Conservation (phyloP, 768 basidiomycete species). For the Mycena vulgaris region DNA sequence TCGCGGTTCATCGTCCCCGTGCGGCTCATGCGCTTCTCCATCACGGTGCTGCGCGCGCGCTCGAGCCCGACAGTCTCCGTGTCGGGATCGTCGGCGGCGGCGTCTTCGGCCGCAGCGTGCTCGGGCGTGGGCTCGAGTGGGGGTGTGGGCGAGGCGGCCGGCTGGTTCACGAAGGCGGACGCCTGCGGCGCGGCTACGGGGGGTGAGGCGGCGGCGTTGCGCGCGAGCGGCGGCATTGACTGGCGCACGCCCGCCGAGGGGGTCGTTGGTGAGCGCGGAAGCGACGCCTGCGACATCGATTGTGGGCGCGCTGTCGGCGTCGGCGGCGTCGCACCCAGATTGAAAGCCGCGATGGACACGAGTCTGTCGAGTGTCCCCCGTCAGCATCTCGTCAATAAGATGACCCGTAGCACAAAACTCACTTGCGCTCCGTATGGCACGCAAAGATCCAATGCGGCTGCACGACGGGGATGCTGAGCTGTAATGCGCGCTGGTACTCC, state of each 20-base stretch:
- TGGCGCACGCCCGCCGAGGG: slow-evolving; percentile 65
- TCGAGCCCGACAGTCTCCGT: slow-evolving; percentile 51
- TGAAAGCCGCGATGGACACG: slow-evolving; percentile 88
- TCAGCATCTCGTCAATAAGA: slow-evolving; percentile 19
- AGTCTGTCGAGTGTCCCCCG: slow-evolving; percentile 75
- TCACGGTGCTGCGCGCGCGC: slow-evolving; percentile 40
- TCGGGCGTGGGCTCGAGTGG: slow-evolving; percentile 70
- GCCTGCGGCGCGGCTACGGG: slow-evolving; percentile 51
- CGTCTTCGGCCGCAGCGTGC: slow-evolving; percentile 43
- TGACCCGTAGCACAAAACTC: slow-evolving; percentile 40
- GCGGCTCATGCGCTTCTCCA: slow-evolving; percentile 61
- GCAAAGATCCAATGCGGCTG: slow-evolving; percentile 96
- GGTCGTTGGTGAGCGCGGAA: slow-evolving; percentile 61
- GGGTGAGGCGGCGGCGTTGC: slow-evolving; percentile 59
- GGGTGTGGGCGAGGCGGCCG: slow-evolving; percentile 46
- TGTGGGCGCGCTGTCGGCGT: slow-evolving; percentile 72
- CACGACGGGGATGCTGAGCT: slow-evolving; percentile 94
- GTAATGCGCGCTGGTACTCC: slow-evolving; percentile 95
- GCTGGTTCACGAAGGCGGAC: slow-evolving; percentile 59
- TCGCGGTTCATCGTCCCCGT: slow-evolving; percentile 85
- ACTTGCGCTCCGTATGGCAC: slow-evolving; percentile 90
- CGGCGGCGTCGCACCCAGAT: slow-evolving; percentile 79
- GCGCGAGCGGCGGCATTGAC: slow-evolving; percentile 76
- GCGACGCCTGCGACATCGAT: slow-evolving; percentile 82
- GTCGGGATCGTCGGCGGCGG: slow-evolving; percentile 52